These are phyloP conservation scores for Trypethelium eluteriae DNA, from an alignment of 495 filamentous ascomycete species.

Conservation along the genomic window DNA sequence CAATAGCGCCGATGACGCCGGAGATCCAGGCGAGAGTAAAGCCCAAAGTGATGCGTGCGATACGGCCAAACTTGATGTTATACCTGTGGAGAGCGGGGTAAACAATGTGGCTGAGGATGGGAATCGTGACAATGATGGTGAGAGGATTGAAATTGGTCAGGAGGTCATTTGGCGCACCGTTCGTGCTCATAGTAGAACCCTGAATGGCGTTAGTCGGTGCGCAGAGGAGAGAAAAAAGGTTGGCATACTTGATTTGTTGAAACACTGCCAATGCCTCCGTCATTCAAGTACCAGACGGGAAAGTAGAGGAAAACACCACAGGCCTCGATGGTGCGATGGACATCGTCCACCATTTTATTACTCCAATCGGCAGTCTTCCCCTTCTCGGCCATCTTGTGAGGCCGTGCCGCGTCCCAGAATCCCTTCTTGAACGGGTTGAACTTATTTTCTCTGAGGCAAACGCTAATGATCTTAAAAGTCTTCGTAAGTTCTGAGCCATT, in stretches of 20 bases:
- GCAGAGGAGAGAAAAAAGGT: neutral
- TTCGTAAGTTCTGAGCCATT: slow-evolving; percentile 51
- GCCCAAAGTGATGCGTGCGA: slow-evolving; percentile 67
- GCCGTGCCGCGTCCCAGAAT: slow-evolving; percentile 61
- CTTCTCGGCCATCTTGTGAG: slow-evolving; percentile 46
- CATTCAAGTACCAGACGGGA: slow-evolving; percentile 47
- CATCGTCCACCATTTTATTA: slow-evolving; percentile 33
- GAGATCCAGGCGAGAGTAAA: slow-evolving; percentile 58
- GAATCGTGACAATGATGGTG: slow-evolving; percentile 63
- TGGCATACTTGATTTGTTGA: slow-evolving; percentile 34
- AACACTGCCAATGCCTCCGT: slow-evolving; percentile 43
- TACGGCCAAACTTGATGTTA: slow-evolving; percentile 60
- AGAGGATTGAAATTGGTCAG: slow-evolving; percentile 53
- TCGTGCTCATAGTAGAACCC: slow-evolving; percentile 54
- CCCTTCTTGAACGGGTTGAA: slow-evolving; percentile 47
- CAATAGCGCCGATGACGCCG: slow-evolving; percentile 57
- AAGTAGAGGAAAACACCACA: slow-evolving; percentile 55
- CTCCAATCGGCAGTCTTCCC: slow-evolving; percentile 32
- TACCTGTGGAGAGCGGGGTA: slow-evolving; percentile 59
- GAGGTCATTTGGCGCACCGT: slow-evolving; percentile 52
- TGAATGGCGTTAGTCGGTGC: slow-evolving; percentile 21
- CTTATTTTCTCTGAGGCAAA: slow-evolving; percentile 43
- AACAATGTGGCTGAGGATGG: slow-evolving; percentile 57
- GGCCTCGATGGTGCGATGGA: slow-evolving; percentile 26
- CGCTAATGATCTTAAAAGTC: slow-evolving; percentile 11